Percentiles rank a stretch among this genome's conserved stretches.
Conservation (phyloP, 208 protist genomes). For the Leishmania aethiopica region DNA sequence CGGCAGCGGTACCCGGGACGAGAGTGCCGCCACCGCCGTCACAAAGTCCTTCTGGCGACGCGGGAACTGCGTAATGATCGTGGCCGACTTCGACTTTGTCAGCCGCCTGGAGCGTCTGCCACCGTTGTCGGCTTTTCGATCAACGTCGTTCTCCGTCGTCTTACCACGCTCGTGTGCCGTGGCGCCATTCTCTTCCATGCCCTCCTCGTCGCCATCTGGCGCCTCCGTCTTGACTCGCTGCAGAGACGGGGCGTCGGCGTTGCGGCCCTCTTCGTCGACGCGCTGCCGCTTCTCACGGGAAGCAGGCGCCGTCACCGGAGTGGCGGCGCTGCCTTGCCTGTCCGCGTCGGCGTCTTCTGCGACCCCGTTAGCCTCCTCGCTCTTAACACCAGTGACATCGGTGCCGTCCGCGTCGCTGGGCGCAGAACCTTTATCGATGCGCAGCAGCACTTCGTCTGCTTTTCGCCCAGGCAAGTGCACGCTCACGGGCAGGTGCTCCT, state of each 20-base stretch:
- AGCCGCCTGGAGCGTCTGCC: neutral
- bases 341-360: neutral
- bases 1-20: slow-evolving; percentile 33
- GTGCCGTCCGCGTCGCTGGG: neutral
- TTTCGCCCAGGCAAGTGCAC: slow-evolving; percentile 37
- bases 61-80: slow-evolving; percentile 34
- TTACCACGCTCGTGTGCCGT: neutral
- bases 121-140: no score
- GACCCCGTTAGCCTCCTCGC: neutral
- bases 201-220: slow-evolving; percentile 2
- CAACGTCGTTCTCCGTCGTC: neutral
- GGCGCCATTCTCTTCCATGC: neutral
- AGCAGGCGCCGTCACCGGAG: neutral
- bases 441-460: slow-evolving; percentile 29
- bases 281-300: slow-evolving; percentile 22
- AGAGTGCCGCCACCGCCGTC: slow-evolving; percentile 60
- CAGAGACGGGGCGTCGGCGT: neutral
- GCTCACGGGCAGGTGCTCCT: slow-evolving; percentile 19
- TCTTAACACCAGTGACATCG: neutral
- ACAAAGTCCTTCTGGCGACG: slow-evolving; percentile 69
- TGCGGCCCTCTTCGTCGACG: neutral
- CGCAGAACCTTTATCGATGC: neutral
- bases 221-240: slow-evolving; percentile 17
- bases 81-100: slow-evolving; percentile 1
- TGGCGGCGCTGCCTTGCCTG: neutral